A percentile compares a stretch with the other conserved stretches of the same genome.
Conservation (phyloP, 129 eudicot genomes). For the Tagetes patula region DNA sequence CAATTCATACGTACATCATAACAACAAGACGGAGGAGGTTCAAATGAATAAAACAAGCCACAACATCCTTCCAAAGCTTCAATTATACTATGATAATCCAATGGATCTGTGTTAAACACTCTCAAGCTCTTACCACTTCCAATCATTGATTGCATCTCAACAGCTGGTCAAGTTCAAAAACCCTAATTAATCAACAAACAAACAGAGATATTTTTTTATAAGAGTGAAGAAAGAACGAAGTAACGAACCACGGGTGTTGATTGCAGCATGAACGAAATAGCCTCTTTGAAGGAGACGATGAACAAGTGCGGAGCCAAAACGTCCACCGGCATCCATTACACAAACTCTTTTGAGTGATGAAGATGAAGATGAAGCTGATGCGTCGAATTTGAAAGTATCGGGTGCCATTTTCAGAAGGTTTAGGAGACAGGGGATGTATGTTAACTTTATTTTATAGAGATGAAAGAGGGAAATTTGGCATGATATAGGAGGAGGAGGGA, state of each 20-base stretch:
- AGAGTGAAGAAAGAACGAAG: background rate
- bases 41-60: slow-evolving; percentile 79
- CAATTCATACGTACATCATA: slow-evolving; percentile 52
- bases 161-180: slow-evolving; percentile 32
- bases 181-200: no score
- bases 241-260: slow-evolving; percentile 42
- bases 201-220: no score
- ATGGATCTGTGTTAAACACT: slow-evolving; percentile 58
- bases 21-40: slow-evolving; percentile 60
- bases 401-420: slow-evolving; percentile 31
- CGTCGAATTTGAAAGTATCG: slow-evolving; percentile 19
- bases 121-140: slow-evolving; percentile 38
- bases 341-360: slow-evolving; percentile 49
- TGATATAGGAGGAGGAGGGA: slow-evolving; percentile 25
- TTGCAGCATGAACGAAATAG: slow-evolving; percentile 71
- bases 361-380: slow-evolving; percentile 34
- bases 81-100: slow-evolving; percentile 80
- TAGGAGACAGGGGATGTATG: no score
- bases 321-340: slow-evolving; percentile 74
- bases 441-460: background rate
- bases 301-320: slow-evolving; percentile 59
- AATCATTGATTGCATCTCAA: slow-evolving; percentile 40
- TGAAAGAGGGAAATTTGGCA: slow-evolving; percentile 20
- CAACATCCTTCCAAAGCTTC: slow-evolving; percentile 81
- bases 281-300: slow-evolving; percentile 56